Conservation (phyloP, 306 rosid genomes). For the Canavalia gladiata region DNA sequence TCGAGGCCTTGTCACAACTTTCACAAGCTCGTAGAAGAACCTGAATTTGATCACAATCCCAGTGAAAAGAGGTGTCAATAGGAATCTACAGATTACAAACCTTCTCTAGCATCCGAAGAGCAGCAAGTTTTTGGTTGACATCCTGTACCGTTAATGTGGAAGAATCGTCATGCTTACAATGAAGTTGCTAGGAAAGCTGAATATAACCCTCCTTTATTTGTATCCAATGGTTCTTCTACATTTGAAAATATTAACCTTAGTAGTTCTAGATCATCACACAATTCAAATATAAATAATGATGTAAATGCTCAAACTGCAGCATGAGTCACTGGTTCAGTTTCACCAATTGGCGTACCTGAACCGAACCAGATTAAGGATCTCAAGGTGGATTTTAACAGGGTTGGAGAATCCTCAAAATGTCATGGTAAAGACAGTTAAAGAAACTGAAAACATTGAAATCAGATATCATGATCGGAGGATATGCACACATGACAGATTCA, state of each 20-base stretch:
- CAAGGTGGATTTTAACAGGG: conserved; percentile 50
- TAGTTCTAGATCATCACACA: conserved; percentile 57
- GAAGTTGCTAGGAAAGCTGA: conserved; percentile 76
- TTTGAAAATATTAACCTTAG: conserved; percentile 62
- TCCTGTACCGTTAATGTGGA: conserved; percentile 78
- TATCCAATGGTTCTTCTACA: conserved; percentile 64
- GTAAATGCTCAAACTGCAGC: conserved; percentile 51
- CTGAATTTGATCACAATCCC: too few species aligned
- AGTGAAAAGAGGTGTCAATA: too few species aligned
- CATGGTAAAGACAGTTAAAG: conserved; percentile 46
- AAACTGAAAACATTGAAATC: conserved; percentile 56
- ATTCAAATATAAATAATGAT: conserved; percentile 52
- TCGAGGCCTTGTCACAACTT: too few species aligned
- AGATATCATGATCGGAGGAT: conserved; percentile 63
- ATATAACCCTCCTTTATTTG: conserved; percentile 62
- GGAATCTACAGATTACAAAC: too few species aligned
- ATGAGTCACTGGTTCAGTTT: conserved; percentile 48
- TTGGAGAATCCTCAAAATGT: conserved; percentile 52
- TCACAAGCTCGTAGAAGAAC: too few species aligned
- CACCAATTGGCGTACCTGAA: conserved; percentile 47
- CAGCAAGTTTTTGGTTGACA: conserved; percentile 63
- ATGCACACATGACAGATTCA: conserved; percentile 66
- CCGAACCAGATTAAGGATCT: conserved; percentile 56
- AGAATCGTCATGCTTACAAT: conserved; percentile 76
- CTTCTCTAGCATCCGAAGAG: too few species aligned